These are phyloP conservation scores for Choiromyces venosus DNA, from an alignment of 495 filamentous ascomycete genomes.

Conservation along the genomic window DNA sequence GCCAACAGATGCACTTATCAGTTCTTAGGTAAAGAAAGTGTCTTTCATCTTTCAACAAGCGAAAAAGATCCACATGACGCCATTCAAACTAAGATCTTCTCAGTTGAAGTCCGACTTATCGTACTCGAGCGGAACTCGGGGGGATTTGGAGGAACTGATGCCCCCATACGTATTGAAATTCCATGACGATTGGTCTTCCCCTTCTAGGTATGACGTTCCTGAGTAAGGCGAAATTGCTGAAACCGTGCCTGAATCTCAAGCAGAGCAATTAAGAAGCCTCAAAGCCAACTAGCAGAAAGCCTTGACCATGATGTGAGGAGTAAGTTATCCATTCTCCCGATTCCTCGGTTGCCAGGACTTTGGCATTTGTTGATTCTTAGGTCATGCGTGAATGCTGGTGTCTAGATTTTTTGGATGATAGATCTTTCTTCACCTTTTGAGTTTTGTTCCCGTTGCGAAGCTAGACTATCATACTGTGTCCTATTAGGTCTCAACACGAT, in stretches of 20 bases:
- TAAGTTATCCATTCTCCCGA: not conserved
- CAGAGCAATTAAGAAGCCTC: not conserved
- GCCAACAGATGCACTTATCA: not conserved
- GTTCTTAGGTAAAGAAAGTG: not conserved
- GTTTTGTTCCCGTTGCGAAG: not conserved
- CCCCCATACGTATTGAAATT: not conserved
- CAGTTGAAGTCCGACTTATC: too few species aligned
- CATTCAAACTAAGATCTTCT: not conserved
- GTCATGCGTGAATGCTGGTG: not conserved
- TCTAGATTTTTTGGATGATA: not conserved
- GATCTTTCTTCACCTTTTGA: not conserved
- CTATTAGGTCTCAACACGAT: not conserved
- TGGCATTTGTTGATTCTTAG: not conserved
- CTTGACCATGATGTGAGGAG: not conserved
- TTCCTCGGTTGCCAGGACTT: not conserved
- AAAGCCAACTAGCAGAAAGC: not conserved
- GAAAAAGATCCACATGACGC: not conserved
- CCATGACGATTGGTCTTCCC: not conserved
- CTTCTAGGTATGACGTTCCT: not conserved
- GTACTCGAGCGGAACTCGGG: not conserved
- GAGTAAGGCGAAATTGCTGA: not conserved
- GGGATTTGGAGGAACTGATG: not conserved
- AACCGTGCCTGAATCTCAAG: not conserved
- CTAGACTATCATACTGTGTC: not conserved
- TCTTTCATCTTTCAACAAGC: too few species aligned